Evolutionary conservation across 441 rosid species (phyloP).

Genomic region (Codiaeum variegatum): DNA sequence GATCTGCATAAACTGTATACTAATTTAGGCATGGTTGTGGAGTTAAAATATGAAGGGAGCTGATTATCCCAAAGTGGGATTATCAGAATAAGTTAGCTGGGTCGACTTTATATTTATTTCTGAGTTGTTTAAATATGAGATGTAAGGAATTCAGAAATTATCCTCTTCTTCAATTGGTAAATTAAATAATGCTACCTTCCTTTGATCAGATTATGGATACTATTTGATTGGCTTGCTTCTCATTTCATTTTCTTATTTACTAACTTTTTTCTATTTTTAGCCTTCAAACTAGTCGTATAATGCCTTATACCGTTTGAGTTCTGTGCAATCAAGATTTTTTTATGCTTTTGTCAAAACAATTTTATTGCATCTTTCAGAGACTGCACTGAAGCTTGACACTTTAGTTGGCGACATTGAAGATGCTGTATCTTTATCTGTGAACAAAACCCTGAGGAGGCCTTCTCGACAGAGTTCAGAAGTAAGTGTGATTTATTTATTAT

Average conservation of each 20-base stretch:
- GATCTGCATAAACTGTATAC: background rate
- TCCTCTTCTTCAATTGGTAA: background rate
- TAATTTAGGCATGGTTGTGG: background rate
- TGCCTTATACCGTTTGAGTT: background rate
- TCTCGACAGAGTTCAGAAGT: constrained; percentile 54
- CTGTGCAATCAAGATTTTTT: background rate
- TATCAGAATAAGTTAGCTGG: background rate
- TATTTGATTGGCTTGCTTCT: background rate
- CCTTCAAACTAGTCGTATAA: background rate
- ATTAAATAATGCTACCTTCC: background rate
- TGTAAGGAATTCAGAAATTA: background rate
- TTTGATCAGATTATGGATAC: background rate
- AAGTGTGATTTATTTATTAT: constrained; percentile 28
- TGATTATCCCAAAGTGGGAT: background rate
- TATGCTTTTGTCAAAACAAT: constrained; percentile 9
- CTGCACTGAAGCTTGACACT: constrained; percentile 74
- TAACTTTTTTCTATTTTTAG: background rate
- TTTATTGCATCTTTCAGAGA: constrained; percentile 53
- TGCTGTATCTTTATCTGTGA: constrained; percentile 66
- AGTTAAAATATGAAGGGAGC: background rate
- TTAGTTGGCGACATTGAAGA: constrained; percentile 90
- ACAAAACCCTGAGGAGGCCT: constrained; percentile 46
- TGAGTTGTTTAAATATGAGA: background rate
- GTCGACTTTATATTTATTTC: background rate
- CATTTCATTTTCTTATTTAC: background rate